Conservation (phyloP, 768 basidiomycete genomes). For the Pleurotus salmoneostramineus region DNA sequence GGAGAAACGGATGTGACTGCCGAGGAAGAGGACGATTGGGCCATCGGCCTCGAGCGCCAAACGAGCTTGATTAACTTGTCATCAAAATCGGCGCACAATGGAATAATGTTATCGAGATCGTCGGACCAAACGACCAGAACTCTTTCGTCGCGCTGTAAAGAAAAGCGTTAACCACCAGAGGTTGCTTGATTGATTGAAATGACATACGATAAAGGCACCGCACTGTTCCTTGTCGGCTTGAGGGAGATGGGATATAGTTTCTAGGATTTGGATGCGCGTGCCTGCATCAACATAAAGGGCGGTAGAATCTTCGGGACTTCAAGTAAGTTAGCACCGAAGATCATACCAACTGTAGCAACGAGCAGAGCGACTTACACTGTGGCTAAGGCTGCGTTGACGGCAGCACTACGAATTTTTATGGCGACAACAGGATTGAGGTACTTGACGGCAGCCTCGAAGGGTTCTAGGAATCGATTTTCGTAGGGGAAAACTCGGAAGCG, state of each 20-base stretch:
- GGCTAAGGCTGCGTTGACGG: constrained; percentile 73
- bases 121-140: constrained; percentile 86
- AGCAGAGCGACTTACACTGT: constrained; percentile 49
- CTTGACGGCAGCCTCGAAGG: constrained; percentile 79
- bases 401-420: constrained; percentile 76
- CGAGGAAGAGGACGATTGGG: constrained; percentile 33
- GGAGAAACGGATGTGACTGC: constrained; percentile 37
- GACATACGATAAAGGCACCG: constrained; percentile 77
- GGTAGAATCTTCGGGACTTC: constrained; percentile 53
- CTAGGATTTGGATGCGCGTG: constrained; percentile 85
- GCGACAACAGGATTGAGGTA: constrained; percentile 80
- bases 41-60: constrained; percentile 42
- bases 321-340: constrained; percentile 7
- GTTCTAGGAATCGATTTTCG: constrained; percentile 73
- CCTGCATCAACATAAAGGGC: constrained; percentile 72
- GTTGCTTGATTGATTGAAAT: background rate
- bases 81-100: constrained; percentile 69
- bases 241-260: constrained; percentile 61
- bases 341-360: background rate
- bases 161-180: background rate
- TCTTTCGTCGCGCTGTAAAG: constrained; percentile 68
- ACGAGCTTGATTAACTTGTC: constrained; percentile 58
- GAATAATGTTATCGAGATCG: constrained; percentile 75
- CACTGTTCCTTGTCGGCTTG: constrained; percentile 89
- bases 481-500: constrained; percentile 83